Percentiles rank a stretch among this genome's conserved stretches.
phyloP scores from a whole-genome alignment of 2,329 filamentous ascomycete species.

The Zymoseptoria tritici region DNA sequence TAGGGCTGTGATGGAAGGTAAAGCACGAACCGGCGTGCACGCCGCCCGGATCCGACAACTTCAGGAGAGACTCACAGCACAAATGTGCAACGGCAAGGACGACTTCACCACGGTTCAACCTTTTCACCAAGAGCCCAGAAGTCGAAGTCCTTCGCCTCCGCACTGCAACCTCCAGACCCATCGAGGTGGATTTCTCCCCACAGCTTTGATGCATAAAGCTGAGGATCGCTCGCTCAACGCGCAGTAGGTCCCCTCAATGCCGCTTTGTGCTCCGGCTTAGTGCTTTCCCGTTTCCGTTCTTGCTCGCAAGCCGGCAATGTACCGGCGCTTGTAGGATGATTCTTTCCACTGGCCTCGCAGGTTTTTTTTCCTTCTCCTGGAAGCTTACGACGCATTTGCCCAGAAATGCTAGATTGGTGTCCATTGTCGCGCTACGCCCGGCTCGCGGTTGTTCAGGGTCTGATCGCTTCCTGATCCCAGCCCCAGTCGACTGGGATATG shows the following conservation, averaged over 20 bases:
- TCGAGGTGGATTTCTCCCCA: not conserved
- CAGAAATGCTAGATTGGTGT: not conserved
- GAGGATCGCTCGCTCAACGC: not conserved
- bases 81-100: not conserved
- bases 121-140: not conserved
- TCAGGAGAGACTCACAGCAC: not conserved
- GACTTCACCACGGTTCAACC: not conserved
- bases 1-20: not conserved
- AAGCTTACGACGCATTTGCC: not conserved
- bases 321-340: not conserved
- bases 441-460: not conserved
- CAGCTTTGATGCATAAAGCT: not conserved
- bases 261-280: not conserved
- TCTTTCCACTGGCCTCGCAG: not conserved
- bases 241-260: not conserved
- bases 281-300: not conserved
- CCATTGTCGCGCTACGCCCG: not conserved
- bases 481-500: not conserved
- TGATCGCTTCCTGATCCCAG: not conserved
- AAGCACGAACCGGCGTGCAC: not conserved
- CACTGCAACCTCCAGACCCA: not conserved
- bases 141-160: not conserved
- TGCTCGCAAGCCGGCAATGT: not conserved
- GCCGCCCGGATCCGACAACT: not conserved
- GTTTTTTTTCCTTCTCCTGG: not conserved